A percentile compares a stretch with the other conserved stretches of the same genome.
Conservation (phyloP, 805 yeast species). For the Schwanniomyces polymorphus region DNA sequence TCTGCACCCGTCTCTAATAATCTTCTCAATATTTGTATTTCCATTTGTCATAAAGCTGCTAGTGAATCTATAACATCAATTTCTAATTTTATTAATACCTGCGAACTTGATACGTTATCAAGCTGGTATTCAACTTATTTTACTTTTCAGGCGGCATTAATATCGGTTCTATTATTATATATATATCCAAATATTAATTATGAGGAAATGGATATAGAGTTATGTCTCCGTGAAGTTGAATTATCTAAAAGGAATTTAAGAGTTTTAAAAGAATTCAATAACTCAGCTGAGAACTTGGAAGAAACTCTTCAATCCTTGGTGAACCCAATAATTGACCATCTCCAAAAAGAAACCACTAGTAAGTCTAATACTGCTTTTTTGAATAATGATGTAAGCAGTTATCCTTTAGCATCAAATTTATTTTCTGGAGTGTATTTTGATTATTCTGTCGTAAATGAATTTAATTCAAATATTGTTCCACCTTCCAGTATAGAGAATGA, state of each 20-base stretch:
- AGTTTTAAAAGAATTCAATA: not conserved
- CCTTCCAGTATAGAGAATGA: not conserved
- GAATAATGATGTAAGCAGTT: not conserved
- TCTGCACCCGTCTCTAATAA: not conserved
- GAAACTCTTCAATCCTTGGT: not conserved
- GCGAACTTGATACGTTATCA: slow-evolving; percentile 40
- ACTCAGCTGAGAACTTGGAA: not conserved
- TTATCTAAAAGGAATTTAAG: not conserved
- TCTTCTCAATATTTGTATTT: slow-evolving; percentile 2
- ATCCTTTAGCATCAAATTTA: not conserved
- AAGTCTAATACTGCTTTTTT: not conserved
- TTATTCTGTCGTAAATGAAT: not conserved
- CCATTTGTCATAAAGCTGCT: slow-evolving; percentile 33
- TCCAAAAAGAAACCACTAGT: not conserved
- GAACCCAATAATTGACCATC: not conserved
- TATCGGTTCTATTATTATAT: slow-evolving; percentile 20
- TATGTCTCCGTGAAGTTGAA: not conserved
- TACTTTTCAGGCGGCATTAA: slow-evolving; percentile 17
- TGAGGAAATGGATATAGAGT: not conserved
- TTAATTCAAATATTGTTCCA: not conserved
- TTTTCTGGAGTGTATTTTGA: not conserved
- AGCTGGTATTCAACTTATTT: slow-evolving; percentile 19
- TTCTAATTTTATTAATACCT: slow-evolving; percentile 26
- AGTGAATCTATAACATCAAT: slow-evolving; percentile 54
- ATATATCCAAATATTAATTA: not conserved